phyloP scores from a whole-genome alignment of 2,329 filamentous ascomycete genomes.

The Biscogniauxia mediterranea region DNA sequence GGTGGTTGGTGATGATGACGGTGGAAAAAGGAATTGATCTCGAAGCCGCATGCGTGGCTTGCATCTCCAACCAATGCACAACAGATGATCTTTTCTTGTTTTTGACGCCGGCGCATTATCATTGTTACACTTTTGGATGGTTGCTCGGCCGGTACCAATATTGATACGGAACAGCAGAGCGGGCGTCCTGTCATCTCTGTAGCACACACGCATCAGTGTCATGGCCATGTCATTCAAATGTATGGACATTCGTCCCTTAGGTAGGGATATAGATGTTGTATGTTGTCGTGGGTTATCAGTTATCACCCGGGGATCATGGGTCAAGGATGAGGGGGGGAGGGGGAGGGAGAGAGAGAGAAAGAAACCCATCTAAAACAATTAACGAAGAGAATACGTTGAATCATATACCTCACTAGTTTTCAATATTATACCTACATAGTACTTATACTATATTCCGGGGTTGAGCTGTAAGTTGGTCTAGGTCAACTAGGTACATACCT shows the following conservation, averaged over 20 bases:
- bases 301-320: not conserved
- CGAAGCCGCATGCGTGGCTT: not conserved
- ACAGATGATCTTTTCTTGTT: not conserved
- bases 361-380: not conserved
- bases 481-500: no score
- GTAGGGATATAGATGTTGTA: no score
- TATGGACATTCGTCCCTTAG: no score
- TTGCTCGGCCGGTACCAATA: not conserved
- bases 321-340: not conserved
- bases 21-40: not conserved
- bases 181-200: no score
- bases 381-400: not conserved
- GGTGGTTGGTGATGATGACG: not conserved
- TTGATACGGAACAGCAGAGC: not conserved
- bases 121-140: not conserved
- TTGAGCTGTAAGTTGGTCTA: no score
- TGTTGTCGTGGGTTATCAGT: no score
- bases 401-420: no score
- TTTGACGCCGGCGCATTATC: not conserved
- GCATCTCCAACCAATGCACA: not conserved
- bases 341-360: no score
- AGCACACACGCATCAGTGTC: no score
- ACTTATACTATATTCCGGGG: no score
- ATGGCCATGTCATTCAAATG: no score
- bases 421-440: no score